Conservation (phyloP, 495 filamentous ascomycete genomes). For the Ascodesmis nigricans region DNA sequence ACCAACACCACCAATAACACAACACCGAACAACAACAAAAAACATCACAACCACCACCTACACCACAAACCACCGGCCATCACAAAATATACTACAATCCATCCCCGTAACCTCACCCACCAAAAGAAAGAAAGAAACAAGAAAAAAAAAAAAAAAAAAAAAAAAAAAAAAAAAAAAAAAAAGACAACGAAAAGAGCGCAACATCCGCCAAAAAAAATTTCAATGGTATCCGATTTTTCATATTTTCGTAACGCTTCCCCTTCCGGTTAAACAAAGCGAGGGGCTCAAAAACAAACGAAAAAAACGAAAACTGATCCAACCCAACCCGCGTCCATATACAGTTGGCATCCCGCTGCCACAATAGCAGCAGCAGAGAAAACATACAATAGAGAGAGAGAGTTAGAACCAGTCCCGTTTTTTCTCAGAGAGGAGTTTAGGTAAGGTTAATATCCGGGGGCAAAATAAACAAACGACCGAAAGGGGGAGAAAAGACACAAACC, state of each 20-base stretch:
- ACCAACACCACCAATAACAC: no score
- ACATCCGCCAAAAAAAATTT: slow-evolving; percentile 16
- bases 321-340: no score
- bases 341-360: no score
- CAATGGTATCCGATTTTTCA: no score
- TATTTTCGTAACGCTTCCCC: no score
- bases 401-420: slow-evolving; percentile 3
- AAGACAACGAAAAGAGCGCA: slow-evolving; percentile 12
- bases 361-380: no score
- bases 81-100: slow-evolving; percentile 15
- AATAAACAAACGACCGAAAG: slow-evolving; percentile 5
- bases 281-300: no score
- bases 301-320: no score
- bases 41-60: slow-evolving; percentile 13
- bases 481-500: slow-evolving; percentile 17
- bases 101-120: slow-evolving; percentile 8
- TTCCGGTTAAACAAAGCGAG: no score
- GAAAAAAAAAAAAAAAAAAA: slow-evolving; percentile 22
- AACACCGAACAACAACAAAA: slow-evolving; percentile 7
- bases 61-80: slow-evolving; percentile 25
- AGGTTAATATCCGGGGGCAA: no score
- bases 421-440: no score
- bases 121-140: slow-evolving; percentile 16
- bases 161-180: slow-evolving; percentile 16
- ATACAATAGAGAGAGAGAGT: slow-evolving; percentile 13